These are phyloP conservation scores for Tuber magnatum DNA, from an alignment of 495 filamentous ascomycete species.

Conservation along the genomic window DNA sequence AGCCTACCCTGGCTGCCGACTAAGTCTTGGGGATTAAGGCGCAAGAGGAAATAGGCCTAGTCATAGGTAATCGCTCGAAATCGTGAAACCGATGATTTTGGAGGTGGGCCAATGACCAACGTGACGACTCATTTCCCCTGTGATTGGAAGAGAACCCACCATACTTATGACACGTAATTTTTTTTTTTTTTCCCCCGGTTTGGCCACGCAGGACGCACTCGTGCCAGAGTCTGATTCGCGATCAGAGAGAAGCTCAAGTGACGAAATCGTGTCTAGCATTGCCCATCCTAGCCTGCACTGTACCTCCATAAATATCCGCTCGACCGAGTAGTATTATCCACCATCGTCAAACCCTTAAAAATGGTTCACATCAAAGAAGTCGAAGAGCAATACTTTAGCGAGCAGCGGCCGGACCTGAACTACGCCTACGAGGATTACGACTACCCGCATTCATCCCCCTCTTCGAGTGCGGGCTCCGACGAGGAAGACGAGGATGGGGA, in stretches of 20 bases:
- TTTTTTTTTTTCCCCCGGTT: not conserved
- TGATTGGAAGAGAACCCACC: not conserved
- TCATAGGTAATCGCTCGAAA: not conserved
- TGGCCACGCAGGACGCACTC: not conserved
- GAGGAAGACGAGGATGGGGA: constrained; percentile 46
- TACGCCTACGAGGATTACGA: constrained; percentile 74
- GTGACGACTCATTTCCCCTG: not conserved
- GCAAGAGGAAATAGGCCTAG: not conserved
- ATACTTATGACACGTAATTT: not conserved
- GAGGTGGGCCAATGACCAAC: not conserved
- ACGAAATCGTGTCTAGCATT: not conserved
- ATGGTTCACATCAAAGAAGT: constrained; percentile 98
- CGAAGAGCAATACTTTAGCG: constrained; percentile 84
- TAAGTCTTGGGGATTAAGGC: not conserved
- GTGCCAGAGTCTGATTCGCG: not conserved
- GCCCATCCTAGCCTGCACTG: not conserved
- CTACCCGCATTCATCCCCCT: constrained; percentile 81
- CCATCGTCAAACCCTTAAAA: constrained; percentile 5
- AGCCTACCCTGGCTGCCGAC: not conserved
- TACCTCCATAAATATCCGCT: not conserved
- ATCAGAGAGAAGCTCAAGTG: not conserved
- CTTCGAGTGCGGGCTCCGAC: constrained; percentile 59
- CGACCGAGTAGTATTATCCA: not conserved
- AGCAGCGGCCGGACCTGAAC: constrained; percentile 56
- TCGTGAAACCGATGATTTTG: not conserved